Conservation (phyloP, 2,329 filamentous ascomycete species). For the Raffaelea deltoideospora region DNA sequence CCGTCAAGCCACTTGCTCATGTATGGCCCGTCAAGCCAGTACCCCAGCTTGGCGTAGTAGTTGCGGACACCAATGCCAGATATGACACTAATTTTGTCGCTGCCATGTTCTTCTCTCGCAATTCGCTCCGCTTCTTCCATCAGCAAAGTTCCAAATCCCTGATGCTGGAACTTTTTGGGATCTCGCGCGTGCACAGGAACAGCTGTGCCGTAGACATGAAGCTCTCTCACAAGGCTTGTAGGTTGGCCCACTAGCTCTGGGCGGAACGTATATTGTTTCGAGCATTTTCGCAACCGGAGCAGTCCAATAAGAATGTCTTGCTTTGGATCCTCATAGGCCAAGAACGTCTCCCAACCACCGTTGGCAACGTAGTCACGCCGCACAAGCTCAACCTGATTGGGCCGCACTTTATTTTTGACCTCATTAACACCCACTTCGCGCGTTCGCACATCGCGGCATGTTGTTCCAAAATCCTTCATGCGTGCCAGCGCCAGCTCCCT, state of each 20-base stretch:
- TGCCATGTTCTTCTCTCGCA: conserved; percentile 84
- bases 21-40: conserved; percentile 84
- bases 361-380: conserved; percentile 90
- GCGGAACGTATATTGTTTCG: conserved; percentile 79
- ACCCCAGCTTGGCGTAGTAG: conserved; percentile 88
- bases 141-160: conserved; percentile 85
- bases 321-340: conserved; percentile 96
- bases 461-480: conserved; percentile 98
- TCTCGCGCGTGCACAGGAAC: conserved; percentile 96
- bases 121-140: conserved; percentile 99
- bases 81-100: conserved; percentile 88
- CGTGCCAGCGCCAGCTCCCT: conserved; percentile 85
- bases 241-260: conserved; percentile 74
- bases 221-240: conserved; percentile 80
- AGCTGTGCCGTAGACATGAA: conserved; percentile 93
- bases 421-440: conserved; percentile 97
- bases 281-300: conserved; percentile 79
- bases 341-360: conserved; percentile 95
- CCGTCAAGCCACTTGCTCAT: conserved; percentile 53
- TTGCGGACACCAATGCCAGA: conserved; percentile 93
- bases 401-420: conserved; percentile 96
- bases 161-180: conserved; percentile 94
- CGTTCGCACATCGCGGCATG: conserved; percentile 89
- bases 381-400: conserved; percentile 89
- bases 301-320: conserved; percentile 94